phyloP scores from a whole-genome alignment of 2,329 filamentous ascomycete species.

The Cladophialophora chaetospira region DNA sequence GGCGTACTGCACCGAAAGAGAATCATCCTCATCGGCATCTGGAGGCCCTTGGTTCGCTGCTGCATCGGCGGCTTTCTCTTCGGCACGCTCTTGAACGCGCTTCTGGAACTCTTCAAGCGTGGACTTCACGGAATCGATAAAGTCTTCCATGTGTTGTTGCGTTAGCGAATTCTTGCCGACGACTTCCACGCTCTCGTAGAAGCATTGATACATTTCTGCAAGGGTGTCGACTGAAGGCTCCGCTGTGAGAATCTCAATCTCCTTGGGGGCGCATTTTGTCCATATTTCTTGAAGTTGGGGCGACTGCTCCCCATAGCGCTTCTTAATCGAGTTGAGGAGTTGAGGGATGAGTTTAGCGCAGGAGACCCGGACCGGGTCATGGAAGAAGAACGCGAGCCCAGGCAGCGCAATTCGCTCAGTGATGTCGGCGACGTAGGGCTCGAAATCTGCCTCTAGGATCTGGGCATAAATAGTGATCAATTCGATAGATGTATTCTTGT shows the following conservation, averaged over 20 bases:
- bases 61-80: constrained; percentile 61
- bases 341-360: constrained; percentile 94
- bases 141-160: constrained; percentile 76
- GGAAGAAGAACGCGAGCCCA: constrained; percentile 97
- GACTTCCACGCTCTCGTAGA: constrained; percentile 97
- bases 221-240: constrained; percentile 95
- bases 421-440: constrained; percentile 85
- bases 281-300: constrained; percentile 80
- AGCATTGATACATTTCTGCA: constrained; percentile 99
- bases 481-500: constrained; percentile 99
- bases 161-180: constrained; percentile 82
- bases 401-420: constrained; percentile 97
- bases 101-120: constrained; percentile 91
- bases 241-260: constrained; percentile 88
- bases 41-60: constrained; percentile 71
- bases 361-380: constrained; percentile 92
- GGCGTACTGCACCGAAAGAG: constrained; percentile 82
- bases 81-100: constrained; percentile 77
- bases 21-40: constrained; percentile 88
- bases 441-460: constrained; percentile 89
- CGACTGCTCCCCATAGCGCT: constrained; percentile 79
- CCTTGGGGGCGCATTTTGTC: constrained; percentile 81
- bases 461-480: constrained; percentile 96
- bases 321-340: constrained; percentile 90
- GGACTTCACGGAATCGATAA: constrained; percentile 82